Evolutionary conservation across 2,329 filamentous ascomycete genomes (phyloP).

Genomic region (Akanthomyces dipterigenus): DNA sequence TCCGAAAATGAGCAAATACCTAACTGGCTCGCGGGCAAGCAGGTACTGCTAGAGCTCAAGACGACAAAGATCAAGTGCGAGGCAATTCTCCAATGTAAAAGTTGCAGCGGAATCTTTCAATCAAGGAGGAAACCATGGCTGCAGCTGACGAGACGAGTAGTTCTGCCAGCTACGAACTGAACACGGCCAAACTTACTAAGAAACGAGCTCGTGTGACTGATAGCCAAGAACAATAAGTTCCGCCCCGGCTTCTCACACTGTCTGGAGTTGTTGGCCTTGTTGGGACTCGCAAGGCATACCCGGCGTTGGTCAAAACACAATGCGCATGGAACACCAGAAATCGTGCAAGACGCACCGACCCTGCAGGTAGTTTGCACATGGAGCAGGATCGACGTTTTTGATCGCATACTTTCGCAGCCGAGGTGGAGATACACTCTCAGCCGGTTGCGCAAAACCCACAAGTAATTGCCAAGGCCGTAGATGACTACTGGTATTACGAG

Average conservation of each 20-base stretch:
- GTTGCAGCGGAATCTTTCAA: too few relatives aligned
- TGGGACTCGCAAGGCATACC: neutral
- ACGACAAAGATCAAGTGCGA: too few relatives aligned
- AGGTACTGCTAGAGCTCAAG: too few relatives aligned
- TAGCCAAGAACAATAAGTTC: neutral
- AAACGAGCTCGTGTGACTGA: neutral
- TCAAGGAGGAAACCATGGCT: too few relatives aligned
- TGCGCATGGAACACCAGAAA: neutral
- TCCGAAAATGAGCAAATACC: too few relatives aligned
- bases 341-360: neutral
- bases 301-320: neutral
- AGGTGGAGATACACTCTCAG: neutral
- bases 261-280: neutral
- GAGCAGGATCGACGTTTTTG: neutral
- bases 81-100: too few relatives aligned
- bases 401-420: neutral
- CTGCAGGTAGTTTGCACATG: neutral
- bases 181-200: neutral
- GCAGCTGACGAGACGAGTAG: too few relatives aligned
- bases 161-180: too few relatives aligned
- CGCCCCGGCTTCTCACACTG: neutral
- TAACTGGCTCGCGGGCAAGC: too few relatives aligned
- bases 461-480: neutral
- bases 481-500: neutral
- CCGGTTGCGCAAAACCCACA: neutral